These are phyloP conservation scores for Chamaenerion angustifolium DNA, from an alignment of 345 rosid species.

Conservation along the genomic window DNA sequence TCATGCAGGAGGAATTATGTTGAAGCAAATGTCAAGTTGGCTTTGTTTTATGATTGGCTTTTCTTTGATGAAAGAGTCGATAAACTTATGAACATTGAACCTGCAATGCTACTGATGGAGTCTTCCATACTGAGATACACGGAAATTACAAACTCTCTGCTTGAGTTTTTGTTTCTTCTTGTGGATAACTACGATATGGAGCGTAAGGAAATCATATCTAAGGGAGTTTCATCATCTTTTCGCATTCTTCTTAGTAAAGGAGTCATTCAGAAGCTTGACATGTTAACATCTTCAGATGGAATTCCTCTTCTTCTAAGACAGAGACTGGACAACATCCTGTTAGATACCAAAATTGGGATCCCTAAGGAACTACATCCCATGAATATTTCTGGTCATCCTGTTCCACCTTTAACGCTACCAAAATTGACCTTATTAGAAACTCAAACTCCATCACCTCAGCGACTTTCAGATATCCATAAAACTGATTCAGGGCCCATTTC, in stretches of 20 bases:
- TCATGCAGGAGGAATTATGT: constrained; percentile 36
- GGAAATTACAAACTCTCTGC: constrained; percentile 47
- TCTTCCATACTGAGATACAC: constrained; percentile 55
- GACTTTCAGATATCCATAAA: constrained; percentile 4
- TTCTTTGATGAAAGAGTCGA: constrained; percentile 59
- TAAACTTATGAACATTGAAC: constrained; percentile 77
- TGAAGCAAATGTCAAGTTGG: constrained; percentile 47
- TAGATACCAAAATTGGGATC: constrained; percentile 14
- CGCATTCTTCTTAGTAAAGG: constrained; percentile 40
- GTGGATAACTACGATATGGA: constrained; percentile 50
- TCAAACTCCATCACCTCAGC: constrained; percentile 9
- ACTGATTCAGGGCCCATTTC: constrained; percentile 10
- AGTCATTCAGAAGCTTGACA: constrained; percentile 39
- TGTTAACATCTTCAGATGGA: constrained; percentile 23
- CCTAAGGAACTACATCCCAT: constrained; percentile 11
- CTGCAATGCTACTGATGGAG: constrained; percentile 66
- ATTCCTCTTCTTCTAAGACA: constrained; percentile 41
- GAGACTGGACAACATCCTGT: constrained; percentile 32
- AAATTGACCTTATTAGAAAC: constrained; percentile 3
- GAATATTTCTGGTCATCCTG: constrained; percentile 10
- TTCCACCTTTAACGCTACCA: constrained; percentile 10
- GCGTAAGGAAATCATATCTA: constrained; percentile 20
- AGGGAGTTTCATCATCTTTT: constrained; percentile 50
- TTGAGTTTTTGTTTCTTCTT: constrained; percentile 65
- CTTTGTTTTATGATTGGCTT: constrained; percentile 76